These are phyloP conservation scores for Pseudomassariella vexata DNA, from an alignment of 2,329 filamentous ascomycete genomes.

Conservation along the genomic window DNA sequence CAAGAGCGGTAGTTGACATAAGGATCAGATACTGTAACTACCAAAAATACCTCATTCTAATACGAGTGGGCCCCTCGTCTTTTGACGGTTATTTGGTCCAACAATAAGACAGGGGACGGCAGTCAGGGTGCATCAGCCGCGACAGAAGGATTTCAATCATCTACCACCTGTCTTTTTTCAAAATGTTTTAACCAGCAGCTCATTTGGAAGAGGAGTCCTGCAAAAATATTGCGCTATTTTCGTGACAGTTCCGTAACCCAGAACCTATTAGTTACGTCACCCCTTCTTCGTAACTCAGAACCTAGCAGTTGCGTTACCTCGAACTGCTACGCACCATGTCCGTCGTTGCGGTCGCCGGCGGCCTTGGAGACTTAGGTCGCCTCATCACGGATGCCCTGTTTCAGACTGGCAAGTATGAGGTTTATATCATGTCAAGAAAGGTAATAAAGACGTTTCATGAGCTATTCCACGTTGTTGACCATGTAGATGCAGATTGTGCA, in stretches of 20 bases:
- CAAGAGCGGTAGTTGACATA: no score
- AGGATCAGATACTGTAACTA: no score
- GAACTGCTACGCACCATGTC: slow-evolving; percentile 15
- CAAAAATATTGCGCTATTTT: slow-evolving; percentile 5
- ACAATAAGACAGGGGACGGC: no score
- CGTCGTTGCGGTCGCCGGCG: slow-evolving; percentile 19
- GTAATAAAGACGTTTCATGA: slow-evolving; percentile 8
- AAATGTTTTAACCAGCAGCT: neutral
- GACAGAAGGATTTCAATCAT: no score
- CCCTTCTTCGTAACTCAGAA: slow-evolving; percentile 1
- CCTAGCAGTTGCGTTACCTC: slow-evolving; percentile 1
- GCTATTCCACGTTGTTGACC: slow-evolving; percentile 3
- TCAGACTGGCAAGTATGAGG: slow-evolving; percentile 18
- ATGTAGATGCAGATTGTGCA: slow-evolving; percentile 7
- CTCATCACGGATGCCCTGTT: slow-evolving; percentile 19
- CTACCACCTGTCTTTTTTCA: no score
- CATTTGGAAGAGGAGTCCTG: neutral
- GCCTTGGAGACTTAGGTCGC: slow-evolving; percentile 17
- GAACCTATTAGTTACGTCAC: neutral
- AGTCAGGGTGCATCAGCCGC: no score
- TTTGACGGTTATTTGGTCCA: no score
- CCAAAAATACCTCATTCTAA: no score
- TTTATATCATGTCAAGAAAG: slow-evolving; percentile 21
- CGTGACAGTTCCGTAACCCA: no score
- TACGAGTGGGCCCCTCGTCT: no score